Evolutionary conservation across 306 rosid genomes (phyloP), one percentile per base, ranked within the genome.

Genomic region (Vigna unguiculata): DNA sequence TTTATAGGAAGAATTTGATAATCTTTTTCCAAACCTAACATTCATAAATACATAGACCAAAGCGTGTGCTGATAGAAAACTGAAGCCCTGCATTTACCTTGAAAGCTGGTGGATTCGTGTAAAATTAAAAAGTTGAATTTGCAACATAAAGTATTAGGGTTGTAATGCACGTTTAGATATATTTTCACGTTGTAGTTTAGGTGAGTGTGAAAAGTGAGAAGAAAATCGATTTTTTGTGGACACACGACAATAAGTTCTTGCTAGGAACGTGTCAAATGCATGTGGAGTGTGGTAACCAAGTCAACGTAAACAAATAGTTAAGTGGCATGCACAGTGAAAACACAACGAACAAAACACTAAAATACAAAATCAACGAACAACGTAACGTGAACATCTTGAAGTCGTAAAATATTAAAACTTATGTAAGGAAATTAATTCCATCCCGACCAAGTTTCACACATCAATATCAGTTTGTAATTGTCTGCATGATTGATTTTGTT

Each of bases 251-350:
- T 9, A 9, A 4, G 69, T 61, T 13, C 21, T 36, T 9, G 28
- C 48, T 4, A 34, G 1, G 12, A 62, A 61, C 22, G 20, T 15
- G 67, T 32, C 41, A 32, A 61, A 8, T 60, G 8, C 32, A 15
- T n/a, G n/a, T 7, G 30, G 4, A 25, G 30, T 25, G 3, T 25
- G 46, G 68, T 61, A 16, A 60, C 1, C 6, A 34, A 34, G 47
- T 34, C 48, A 62, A 49, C 67, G 2, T 24, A 69, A 77, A 77
- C 86, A 46, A 24, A 24, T 14, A 12, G 1, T 20, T 45, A 45
- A 14, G 38, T 22, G 13, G 54, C 54, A 20, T 21, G 70, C 12
- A 20, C 16, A 43, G 49, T 43, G 16, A 34, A 66, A 12, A 43
- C 22, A 22, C 4, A 19, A 0, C n/a, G n/a, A n/a, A n/a, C n/a